These are phyloP conservation scores for Aspergillus luchuensis DNA, from an alignment of 2,329 filamentous ascomycete species.

Conservation along the genomic window DNA sequence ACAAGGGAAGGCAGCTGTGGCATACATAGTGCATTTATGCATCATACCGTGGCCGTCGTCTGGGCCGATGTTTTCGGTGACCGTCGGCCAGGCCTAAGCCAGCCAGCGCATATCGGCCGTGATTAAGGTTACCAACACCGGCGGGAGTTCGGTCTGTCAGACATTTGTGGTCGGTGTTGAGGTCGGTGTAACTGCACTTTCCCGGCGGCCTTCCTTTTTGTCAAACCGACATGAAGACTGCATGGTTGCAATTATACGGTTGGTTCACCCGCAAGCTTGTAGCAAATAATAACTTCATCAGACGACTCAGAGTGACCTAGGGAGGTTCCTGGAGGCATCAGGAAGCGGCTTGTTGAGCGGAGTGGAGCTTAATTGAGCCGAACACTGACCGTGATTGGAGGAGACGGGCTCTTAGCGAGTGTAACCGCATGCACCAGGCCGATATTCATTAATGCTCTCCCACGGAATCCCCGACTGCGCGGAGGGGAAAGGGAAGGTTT, in stretches of 20 bases:
- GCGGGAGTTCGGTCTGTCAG: background rate
- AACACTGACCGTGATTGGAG: background rate
- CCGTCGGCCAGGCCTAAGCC: constrained; percentile 1
- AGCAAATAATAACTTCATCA: background rate
- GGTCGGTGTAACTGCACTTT: background rate
- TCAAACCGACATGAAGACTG: constrained; percentile 7
- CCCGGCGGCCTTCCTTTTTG: constrained; percentile 4
- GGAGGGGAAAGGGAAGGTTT: background rate
- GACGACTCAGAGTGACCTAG: background rate
- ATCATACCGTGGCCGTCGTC: background rate
- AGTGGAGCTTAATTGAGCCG: background rate
- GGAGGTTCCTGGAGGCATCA: background rate
- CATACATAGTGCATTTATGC: background rate
- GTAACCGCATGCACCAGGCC: constrained; percentile 2
- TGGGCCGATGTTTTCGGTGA: constrained; percentile 1
- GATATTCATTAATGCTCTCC: background rate
- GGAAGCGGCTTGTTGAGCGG: background rate
- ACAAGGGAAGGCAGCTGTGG: background rate
- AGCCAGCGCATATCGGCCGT: background rate
- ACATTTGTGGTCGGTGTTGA: background rate
- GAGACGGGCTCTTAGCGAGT: background rate
- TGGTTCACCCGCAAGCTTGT: background rate
- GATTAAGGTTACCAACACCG: constrained; percentile 2
- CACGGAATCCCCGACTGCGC: background rate
- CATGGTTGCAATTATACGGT: background rate